A percentile compares a stretch with the other conserved stretches of the same genome.
Conservation (phyloP, 2,329 filamentous ascomycete species). For the Neofusicoccum umdonicola region DNA sequence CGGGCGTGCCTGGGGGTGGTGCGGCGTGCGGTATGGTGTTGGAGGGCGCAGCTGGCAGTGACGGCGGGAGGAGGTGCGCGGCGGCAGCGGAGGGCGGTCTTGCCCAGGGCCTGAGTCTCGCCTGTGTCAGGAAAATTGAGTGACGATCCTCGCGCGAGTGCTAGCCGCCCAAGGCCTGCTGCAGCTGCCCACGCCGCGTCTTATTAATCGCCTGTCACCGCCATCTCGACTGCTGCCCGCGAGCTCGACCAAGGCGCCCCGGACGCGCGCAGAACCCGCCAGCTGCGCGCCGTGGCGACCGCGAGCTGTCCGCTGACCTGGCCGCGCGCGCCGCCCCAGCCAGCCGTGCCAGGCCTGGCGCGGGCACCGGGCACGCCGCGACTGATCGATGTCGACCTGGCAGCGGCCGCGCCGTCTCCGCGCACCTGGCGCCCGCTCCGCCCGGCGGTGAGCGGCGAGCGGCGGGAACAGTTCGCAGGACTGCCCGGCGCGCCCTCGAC, state of each 20-base stretch:
- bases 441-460: slow-evolving; percentile 1
- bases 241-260: not conserved
- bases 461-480: not conserved
- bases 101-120: slow-evolving; percentile 10
- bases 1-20: not conserved
- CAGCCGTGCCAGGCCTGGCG: not conserved
- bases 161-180: not conserved
- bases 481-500: not conserved
- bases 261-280: not conserved
- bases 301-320: not conserved
- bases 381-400: not conserved
- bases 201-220: slow-evolving; percentile 6
- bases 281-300: not conserved
- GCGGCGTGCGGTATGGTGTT: not conserved
- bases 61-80: slow-evolving; percentile 5
- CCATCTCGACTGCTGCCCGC: not conserved
- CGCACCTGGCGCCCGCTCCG: not conserved
- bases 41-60: not conserved
- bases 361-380: not conserved
- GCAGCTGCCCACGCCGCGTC: not conserved
- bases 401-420: not conserved
- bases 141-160: slow-evolving; percentile 8
- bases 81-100: slow-evolving; percentile 9
- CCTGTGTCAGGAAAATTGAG: not conserved
- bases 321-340: not conserved